phyloP scores from a whole-genome alignment of 768 basidiomycete species.

The Boletellus ananiceps region DNA sequence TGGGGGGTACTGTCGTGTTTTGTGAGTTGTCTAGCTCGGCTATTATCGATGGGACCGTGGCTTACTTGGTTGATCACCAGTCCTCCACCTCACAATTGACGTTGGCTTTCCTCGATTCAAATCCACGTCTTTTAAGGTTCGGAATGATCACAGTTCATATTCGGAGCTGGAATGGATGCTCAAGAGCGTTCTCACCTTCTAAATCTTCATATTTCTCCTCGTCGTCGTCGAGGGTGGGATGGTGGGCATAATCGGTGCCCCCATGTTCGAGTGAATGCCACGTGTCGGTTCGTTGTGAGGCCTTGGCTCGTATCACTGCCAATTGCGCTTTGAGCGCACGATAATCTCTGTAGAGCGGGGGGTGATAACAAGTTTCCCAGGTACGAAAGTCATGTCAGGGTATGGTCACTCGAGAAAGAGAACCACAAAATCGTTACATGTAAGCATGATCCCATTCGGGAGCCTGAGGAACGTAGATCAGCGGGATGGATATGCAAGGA shows the following conservation, averaged over 20 bases:
- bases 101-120: neutral
- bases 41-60: neutral
- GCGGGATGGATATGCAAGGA: neutral
- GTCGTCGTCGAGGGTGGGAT: neutral
- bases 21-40: neutral
- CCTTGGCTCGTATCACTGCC: conserved; percentile 42
- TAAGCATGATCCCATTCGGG: conserved; percentile 51
- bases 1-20: conserved; percentile 8
- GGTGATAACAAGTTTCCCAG: neutral
- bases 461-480: conserved; percentile 38
- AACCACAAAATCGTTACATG: conserved; percentile 19
- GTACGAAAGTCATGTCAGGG: neutral
- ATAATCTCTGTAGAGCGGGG: conserved; percentile 52
- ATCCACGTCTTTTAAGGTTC: conserved; percentile 3
- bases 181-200: conserved; percentile 7
- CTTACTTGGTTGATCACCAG: conserved; percentile 12
- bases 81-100: neutral
- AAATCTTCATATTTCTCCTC: conserved; percentile 2
- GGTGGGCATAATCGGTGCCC: neutral
- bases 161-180: neutral
- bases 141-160: neutral
- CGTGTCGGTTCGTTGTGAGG: conserved; percentile 20
- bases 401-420: neutral
- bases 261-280: conserved; percentile 9
- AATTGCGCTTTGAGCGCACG: conserved; percentile 66